Percentiles rank a stretch among this genome's conserved stretches.
These are phyloP conservation scores for Acanthochlamys bracteata DNA, from an alignment of 106 monocot species.

Conservation along the genomic window DNA sequence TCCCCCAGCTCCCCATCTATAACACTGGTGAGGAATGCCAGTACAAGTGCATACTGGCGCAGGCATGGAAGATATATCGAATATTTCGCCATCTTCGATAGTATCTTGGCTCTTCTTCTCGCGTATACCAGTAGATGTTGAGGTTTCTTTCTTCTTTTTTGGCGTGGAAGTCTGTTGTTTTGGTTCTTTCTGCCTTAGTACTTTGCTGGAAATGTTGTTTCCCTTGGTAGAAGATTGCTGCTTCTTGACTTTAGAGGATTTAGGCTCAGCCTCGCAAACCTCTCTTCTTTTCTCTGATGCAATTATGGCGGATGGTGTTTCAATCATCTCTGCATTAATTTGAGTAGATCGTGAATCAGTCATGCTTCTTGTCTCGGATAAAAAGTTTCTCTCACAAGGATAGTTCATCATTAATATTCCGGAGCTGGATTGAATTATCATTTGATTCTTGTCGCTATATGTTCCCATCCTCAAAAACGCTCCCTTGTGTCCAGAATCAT, in stretches of 20 bases:
- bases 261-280: conserved; percentile 5
- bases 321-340: conserved; percentile 16
- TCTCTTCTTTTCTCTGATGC: background rate
- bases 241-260: conserved; percentile 23
- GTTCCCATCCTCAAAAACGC: conserved; percentile 40
- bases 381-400: conserved; percentile 42
- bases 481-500: conserved; percentile 18
- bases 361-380: conserved; percentile 15
- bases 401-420: conserved; percentile 26
- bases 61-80: conserved; percentile 53
- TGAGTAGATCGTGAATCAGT: conserved; percentile 11
- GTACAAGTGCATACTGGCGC: conserved; percentile 63
- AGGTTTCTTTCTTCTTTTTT: conserved; percentile 23
- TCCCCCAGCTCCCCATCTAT: conserved; percentile 73
- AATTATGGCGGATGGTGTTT: background rate
- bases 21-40: conserved; percentile 51
- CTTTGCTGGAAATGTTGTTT: conserved; percentile 12
- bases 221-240: conserved; percentile 15
- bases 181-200: conserved; percentile 23
- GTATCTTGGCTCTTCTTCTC: conserved; percentile 45
- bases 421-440: conserved; percentile 6
- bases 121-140: conserved; percentile 17
- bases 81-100: conserved; percentile 6
- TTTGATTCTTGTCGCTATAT: conserved; percentile 22
- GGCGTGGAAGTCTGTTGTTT: conserved; percentile 26